Evolutionary conservation across 768 basidiomycete genomes (phyloP).

Genomic region (Boletus reticulatus): DNA sequence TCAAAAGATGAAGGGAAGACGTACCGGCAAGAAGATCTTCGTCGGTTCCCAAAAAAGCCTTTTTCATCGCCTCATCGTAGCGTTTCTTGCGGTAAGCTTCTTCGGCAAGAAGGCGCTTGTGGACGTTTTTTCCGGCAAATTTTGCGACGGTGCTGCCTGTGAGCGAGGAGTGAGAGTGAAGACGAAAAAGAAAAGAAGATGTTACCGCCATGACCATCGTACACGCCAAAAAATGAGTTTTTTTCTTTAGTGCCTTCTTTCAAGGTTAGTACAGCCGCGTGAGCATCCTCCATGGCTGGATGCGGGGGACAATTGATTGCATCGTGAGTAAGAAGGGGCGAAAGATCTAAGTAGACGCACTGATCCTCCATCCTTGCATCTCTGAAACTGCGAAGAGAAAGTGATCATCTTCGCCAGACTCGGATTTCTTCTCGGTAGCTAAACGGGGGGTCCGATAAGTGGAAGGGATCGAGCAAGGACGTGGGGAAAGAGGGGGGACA

Average conservation of each 20-base stretch:
- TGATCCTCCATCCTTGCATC: conserved; percentile 99
- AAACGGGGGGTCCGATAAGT: conserved; percentile 16
- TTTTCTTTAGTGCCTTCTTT: conserved; percentile 46
- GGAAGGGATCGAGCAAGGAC: background rate
- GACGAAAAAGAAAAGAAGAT: background rate
- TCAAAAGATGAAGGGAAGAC: conserved; percentile 21
- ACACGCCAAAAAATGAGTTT: conserved; percentile 92
- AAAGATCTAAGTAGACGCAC: conserved; percentile 50
- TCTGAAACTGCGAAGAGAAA: conserved; percentile 81
- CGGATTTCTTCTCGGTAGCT: conserved; percentile 84
- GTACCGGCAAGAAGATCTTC: conserved; percentile 86
- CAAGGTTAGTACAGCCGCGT: conserved; percentile 71
- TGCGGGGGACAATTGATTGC: background rate
- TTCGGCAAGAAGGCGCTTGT: conserved; percentile 71
- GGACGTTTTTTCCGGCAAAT: conserved; percentile 83
- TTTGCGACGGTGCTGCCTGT: conserved; percentile 80
- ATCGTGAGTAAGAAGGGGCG: background rate
- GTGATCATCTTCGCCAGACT: conserved; percentile 66
- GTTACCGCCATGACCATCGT: conserved; percentile 97
- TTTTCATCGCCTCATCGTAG: conserved; percentile 78
- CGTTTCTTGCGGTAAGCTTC: conserved; percentile 67
- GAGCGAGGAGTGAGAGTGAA: conserved; percentile 1
- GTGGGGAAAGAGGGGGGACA: conserved; percentile 12
- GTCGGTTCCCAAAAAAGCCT: conserved; percentile 90
- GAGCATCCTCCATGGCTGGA: conserved; percentile 97